These are phyloP conservation scores for Hanseniaspora lindneri DNA, from an alignment of 805 yeast species.

Conservation along the genomic window DNA sequence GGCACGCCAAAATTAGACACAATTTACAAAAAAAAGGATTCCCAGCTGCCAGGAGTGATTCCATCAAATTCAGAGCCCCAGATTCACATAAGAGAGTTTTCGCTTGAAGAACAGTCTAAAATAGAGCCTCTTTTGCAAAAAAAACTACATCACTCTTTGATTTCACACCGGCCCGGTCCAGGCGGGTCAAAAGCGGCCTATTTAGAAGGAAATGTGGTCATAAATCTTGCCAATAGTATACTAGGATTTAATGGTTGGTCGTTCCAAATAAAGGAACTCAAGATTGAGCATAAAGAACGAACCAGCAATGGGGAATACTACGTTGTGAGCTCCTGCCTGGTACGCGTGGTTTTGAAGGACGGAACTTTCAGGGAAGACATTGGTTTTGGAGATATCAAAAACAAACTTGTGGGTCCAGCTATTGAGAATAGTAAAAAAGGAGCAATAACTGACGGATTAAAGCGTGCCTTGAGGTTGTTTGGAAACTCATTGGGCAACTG, in stretches of 20 bases:
- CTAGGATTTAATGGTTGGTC: slow-evolving; percentile 81
- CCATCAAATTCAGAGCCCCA: neutral
- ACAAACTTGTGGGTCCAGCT: slow-evolving; percentile 58
- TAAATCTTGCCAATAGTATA: slow-evolving; percentile 65
- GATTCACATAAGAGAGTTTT: slow-evolving; percentile 14
- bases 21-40: neutral
- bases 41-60: no score
- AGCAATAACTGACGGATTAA: slow-evolving; percentile 72
- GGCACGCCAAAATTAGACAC: neutral
- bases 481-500: slow-evolving; percentile 80
- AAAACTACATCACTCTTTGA: slow-evolving; percentile 63
- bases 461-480: slow-evolving; percentile 64
- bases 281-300: slow-evolving; percentile 61
- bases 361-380: slow-evolving; percentile 75
- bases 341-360: slow-evolving; percentile 58
- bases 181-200: slow-evolving; percentile 60
- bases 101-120: slow-evolving; percentile 4
- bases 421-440: slow-evolving; percentile 77
- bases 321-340: slow-evolving; percentile 61
- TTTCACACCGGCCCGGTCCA: slow-evolving; percentile 64
- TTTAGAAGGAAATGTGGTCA: slow-evolving; percentile 75
- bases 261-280: slow-evolving; percentile 53
- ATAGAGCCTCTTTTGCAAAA: slow-evolving; percentile 19
- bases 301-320: slow-evolving; percentile 41
- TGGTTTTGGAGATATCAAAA: slow-evolving; percentile 75